Base-by-base conservation (phyloP, 2,329 filamentous ascomycete species). In the Fusarium brevicatenulatum region DNA sequence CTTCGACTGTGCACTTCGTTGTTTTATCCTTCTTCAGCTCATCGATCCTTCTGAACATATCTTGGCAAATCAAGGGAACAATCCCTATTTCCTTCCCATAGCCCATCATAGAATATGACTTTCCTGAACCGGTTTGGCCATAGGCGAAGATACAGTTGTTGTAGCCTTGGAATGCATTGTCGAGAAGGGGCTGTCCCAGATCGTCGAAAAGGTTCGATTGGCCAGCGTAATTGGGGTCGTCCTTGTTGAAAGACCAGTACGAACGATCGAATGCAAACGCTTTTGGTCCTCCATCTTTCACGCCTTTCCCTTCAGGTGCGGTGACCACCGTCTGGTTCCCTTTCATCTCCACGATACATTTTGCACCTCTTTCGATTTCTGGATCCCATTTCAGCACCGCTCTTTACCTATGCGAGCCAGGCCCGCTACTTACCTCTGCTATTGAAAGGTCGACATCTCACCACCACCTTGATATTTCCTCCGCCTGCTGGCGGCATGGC, bases 71-170 rank as follows among this genome's bases (percentile, higher is more conserved):
- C 78, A 91, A 93, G 50, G 97, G 96, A 71, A 98, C 98, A 72
- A 99, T 96, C 82, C 96, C 96, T 65, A 95, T 90, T 80, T 99
- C 95, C 78, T 95, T 92, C 60, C 96, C 96, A 83, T 98, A 99
- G 54, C 96, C 96, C 96, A 99, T 99, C 95, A 99, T 99, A 37
- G 95, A 98, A 83, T 99, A 99, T 21, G 95, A 98, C 85, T 99
- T 99, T 83, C 96, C 96, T 2, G 96, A 98, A 76, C 96, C 96
- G 4, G 96, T 99, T 85, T 99, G 96, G 23, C 96, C 96, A 81
- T 99, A 99, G 19, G 96, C 96, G 81, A 99, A 99, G 80, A 99
- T 99, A 87, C 96, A 99, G 83, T 98, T 99, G 87, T 99, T 98
- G 86, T 98, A 99, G 49, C 96, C 96, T 79, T 95, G 91, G 81